Evolutionary conservation across 768 basidiomycete species (phyloP).

Genomic region (Plicaturopsis crispa): DNA sequence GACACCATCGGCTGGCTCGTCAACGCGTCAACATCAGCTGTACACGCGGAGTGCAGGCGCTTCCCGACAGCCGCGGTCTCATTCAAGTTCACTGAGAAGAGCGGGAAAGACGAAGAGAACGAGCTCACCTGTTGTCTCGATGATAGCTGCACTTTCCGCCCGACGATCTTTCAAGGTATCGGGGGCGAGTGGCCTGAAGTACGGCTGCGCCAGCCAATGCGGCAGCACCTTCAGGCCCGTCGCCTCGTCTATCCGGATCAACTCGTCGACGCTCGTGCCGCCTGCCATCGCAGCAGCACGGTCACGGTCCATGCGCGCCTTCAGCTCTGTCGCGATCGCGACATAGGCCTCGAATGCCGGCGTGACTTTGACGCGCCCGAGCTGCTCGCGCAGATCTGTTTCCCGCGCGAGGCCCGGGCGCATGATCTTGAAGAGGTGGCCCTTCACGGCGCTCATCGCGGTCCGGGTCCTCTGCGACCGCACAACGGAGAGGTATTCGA

Average conservation of each 20-base stretch:
- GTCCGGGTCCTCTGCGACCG: conserved; percentile 63
- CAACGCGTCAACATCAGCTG: no score
- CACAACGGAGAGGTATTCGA: conserved; percentile 85
- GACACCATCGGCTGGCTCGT: no score
- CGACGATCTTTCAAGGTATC: no score
- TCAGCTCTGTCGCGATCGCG: conserved; percentile 52
- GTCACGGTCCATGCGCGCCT: conserved; percentile 46
- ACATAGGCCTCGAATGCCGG: conserved; percentile 36
- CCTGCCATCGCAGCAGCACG: conserved; percentile 38
- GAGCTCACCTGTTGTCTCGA: no score
- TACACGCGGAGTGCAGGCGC: no score
- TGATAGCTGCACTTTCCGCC: no score
- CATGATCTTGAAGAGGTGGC: conserved; percentile 90
- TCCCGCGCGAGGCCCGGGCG: conserved; percentile 64
- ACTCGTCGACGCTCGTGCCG: conserved; percentile 22
- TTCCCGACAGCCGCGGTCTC: no score
- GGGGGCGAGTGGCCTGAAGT: conserved; percentile 50
- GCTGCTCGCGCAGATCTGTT: conserved; percentile 62
- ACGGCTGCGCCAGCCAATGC: conserved; percentile 68
- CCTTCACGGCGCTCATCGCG: conserved; percentile 69
- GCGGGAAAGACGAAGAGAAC: no score
- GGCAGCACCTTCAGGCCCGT: conserved; percentile 51
- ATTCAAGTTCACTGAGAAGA: no score
- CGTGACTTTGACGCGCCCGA: conserved; percentile 42
- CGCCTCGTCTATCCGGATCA: conserved; percentile 32